phyloP scores from a whole-genome alignment of 1,139 yeast species.

The Geotrichum restrictum region DNA sequence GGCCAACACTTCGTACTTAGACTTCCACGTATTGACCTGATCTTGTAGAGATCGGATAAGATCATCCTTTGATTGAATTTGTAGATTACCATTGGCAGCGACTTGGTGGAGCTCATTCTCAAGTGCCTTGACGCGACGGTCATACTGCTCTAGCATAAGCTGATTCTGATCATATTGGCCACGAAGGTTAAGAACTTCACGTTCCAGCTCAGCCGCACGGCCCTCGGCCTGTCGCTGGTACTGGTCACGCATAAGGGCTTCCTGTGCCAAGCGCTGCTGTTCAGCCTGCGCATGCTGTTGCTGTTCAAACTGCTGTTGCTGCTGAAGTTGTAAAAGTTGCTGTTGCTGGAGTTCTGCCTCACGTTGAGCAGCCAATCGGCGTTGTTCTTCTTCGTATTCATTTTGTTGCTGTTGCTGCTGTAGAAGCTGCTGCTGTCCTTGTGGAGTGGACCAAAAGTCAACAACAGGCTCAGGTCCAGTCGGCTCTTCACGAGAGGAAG shows the following conservation, averaged over 20 bases:
- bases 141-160: constrained; percentile 78
- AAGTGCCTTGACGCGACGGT: constrained; percentile 74
- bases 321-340: constrained; percentile 49
- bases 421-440: constrained; percentile 33
- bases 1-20: constrained; percentile 85
- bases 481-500: constrained; percentile 37
- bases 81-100: constrained; percentile 66
- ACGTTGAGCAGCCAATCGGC: constrained; percentile 48
- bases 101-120: constrained; percentile 68
- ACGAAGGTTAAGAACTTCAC: constrained; percentile 69
- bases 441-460: constrained; percentile 49
- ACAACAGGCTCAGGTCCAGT: constrained; percentile 36
- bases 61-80: constrained; percentile 73
- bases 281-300: constrained; percentile 63
- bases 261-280: constrained; percentile 74
- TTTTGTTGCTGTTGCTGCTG: constrained; percentile 42
- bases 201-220: constrained; percentile 74
- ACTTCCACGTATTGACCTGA: constrained; percentile 75
- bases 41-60: constrained; percentile 66
- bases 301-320: constrained; percentile 67
- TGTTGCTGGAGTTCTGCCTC: constrained; percentile 47
- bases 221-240: constrained; percentile 75
- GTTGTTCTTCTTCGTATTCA: constrained; percentile 50
- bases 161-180: constrained; percentile 88
- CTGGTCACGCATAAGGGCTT: constrained; percentile 64